Percentiles rank a stretch among this genome's conserved stretches.
phyloP scores from a whole-genome alignment of 306 rosid species.

The Crotalaria pallida region DNA sequence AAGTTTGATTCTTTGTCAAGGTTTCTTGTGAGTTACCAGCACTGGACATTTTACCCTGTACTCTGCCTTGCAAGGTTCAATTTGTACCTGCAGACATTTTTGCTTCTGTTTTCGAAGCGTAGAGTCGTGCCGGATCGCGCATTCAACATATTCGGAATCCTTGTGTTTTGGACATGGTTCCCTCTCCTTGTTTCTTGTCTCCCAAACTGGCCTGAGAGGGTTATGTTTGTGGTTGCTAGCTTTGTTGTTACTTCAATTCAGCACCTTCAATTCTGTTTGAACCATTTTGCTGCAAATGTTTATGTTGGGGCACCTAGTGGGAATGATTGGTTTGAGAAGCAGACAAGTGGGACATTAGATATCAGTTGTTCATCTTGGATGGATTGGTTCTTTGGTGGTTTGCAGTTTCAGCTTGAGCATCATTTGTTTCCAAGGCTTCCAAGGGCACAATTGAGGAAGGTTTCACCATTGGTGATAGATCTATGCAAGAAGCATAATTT shows the following conservation, averaged over 20 bases:
- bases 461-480: constrained; percentile 49
- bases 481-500: constrained; percentile 61
- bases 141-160: constrained; percentile 46
- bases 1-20: constrained; percentile 52
- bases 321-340: constrained; percentile 64
- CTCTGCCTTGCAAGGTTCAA: constrained; percentile 57
- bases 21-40: constrained; percentile 62
- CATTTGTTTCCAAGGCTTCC: constrained; percentile 53
- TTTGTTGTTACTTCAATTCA: constrained; percentile 54
- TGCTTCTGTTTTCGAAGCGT: constrained; percentile 37
- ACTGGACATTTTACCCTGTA: constrained; percentile 53
- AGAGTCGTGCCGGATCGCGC: constrained; percentile 45
- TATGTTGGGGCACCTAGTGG: constrained; percentile 49
- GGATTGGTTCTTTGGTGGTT: constrained; percentile 69
- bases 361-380: constrained; percentile 44
- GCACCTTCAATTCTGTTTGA: constrained; percentile 55
- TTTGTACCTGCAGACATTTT: constrained; percentile 50
- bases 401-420: constrained; percentile 56
- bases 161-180: constrained; percentile 75
- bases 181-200: constrained; percentile 50
- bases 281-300: constrained; percentile 52
- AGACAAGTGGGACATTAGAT: constrained; percentile 47
- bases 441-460: constrained; percentile 46
- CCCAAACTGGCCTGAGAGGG: constrained; percentile 53
- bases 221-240: constrained; percentile 47